phyloP scores from a whole-genome alignment of 257 asterid species.

The Plectranthus barbatus region DNA sequence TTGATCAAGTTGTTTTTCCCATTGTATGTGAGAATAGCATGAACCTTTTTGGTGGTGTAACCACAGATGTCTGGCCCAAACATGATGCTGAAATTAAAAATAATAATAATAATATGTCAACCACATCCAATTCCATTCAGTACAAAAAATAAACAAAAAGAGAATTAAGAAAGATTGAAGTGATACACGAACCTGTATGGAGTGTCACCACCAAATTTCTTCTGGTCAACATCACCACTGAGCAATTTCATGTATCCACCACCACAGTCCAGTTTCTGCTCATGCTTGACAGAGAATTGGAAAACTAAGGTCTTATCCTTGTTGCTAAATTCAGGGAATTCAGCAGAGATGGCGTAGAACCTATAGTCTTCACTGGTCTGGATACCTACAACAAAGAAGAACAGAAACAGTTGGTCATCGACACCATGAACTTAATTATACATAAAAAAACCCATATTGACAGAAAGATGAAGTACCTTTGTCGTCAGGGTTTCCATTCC shows the following conservation, averaged over 20 bases:
- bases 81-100: constrained; percentile 66
- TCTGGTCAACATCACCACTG: constrained; percentile 81
- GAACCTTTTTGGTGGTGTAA: constrained; percentile 77
- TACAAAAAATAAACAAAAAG: background rate
- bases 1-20: constrained; percentile 75
- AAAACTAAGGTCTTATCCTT: constrained; percentile 81
- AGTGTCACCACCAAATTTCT: constrained; percentile 92
- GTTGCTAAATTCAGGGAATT: constrained; percentile 92
- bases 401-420: background rate
- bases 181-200: constrained; percentile 60
- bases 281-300: constrained; percentile 95
- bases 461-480: constrained; percentile 39
- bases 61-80: constrained; percentile 99
- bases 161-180: background rate
- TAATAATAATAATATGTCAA: background rate
- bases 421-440: background rate
- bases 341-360: constrained; percentile 93
- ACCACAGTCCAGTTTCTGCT: constrained; percentile 99
- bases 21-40: constrained; percentile 70
- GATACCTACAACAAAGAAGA: constrained; percentile 41
- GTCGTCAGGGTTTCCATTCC: constrained; percentile 73
- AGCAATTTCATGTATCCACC: constrained; percentile 99
- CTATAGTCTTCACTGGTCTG: constrained; percentile 94
- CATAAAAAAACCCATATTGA: background rate
- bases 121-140: constrained; percentile 10